Percentiles rank a stretch among this genome's conserved stretches.
These are phyloP conservation scores for Loxodes magnus DNA, from an alignment of 73 alveolate genomes.

Conservation along the genomic window DNA sequence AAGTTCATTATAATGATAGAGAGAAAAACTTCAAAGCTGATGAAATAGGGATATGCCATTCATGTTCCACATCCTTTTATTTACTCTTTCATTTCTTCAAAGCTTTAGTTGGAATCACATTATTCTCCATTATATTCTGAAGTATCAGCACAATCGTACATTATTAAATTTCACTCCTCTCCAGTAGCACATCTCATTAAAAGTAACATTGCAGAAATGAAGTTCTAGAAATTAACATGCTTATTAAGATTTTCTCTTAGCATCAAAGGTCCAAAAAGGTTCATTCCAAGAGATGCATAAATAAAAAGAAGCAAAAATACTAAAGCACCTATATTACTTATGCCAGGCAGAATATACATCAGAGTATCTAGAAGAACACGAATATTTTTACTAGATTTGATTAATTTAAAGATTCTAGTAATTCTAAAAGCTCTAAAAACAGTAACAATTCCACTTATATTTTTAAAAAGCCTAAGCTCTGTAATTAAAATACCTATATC, in stretches of 20 bases:
- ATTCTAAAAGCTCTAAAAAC: too few species aligned
- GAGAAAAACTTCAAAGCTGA: conserved; percentile 2
- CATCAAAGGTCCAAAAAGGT: conserved; percentile 13
- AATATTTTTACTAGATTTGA: too few species aligned
- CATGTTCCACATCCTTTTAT: conserved; percentile 13
- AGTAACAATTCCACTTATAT: too few species aligned
- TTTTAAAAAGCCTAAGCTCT: too few species aligned
- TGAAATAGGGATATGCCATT: conserved; percentile 10
- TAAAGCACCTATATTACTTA: too few species aligned
- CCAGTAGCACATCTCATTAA: conserved; percentile 20
- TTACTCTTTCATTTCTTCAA: conserved; percentile 12
- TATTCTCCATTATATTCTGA: conserved; percentile 4
- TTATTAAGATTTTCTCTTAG: background rate
- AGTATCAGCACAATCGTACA: conserved; percentile 13
- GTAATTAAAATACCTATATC: too few species aligned
- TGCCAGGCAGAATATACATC: too few species aligned
- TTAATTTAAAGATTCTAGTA: too few species aligned
- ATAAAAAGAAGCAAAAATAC: too few species aligned
- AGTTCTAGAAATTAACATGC: conserved; percentile 11
- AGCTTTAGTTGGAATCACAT: conserved; percentile 13
- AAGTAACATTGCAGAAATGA: conserved; percentile 10
- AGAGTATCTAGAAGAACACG: too few species aligned
- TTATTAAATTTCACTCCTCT: conserved; percentile 21
- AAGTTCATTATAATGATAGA: conserved; percentile 15
- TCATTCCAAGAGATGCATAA: conserved; percentile 20